Conservation (phyloP, 768 basidiomycete species). For the Podaxis pistillaris region DNA sequence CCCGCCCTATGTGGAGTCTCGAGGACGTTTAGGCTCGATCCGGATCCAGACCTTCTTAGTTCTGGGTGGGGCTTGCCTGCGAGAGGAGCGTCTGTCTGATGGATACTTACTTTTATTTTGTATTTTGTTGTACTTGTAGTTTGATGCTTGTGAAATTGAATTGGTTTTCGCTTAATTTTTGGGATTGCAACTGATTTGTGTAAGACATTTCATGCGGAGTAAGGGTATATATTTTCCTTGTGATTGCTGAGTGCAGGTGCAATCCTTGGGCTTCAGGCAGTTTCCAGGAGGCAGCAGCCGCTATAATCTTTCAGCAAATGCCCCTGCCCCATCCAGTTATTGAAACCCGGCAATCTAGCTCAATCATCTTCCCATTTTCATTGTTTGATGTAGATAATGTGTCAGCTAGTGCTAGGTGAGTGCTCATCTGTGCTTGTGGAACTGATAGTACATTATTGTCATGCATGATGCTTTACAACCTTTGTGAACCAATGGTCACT, state of each 20-base stretch:
- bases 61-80: slow-evolving; percentile 40
- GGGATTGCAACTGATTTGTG: not conserved
- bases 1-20: slow-evolving; percentile 36
- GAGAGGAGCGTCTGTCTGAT: slow-evolving; percentile 64
- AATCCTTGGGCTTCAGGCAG: too few species aligned
- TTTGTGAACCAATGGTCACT: too few species aligned
- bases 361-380: too few species aligned
- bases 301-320: not conserved
- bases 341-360: too few species aligned
- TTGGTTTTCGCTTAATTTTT: not conserved
- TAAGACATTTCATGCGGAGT: too few species aligned
- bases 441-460: too few species aligned
- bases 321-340: not conserved
- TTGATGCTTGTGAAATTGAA: not conserved
- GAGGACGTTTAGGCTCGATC: slow-evolving; percentile 60
- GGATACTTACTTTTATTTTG: slow-evolving; percentile 34
- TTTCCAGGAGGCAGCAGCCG: too few species aligned
- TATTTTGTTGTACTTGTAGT: not conserved
- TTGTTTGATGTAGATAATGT: too few species aligned
- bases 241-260: not conserved
- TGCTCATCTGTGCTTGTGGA: too few species aligned
- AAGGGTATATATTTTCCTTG: not conserved
- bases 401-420: too few species aligned
- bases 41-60: slow-evolving; percentile 10
- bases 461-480: too few species aligned